A percentile compares a stretch with the other conserved stretches of the same genome.
phyloP scores from a whole-genome alignment of 1,284 basidiomycete species.

The Spongispora temasekensis region DNA sequence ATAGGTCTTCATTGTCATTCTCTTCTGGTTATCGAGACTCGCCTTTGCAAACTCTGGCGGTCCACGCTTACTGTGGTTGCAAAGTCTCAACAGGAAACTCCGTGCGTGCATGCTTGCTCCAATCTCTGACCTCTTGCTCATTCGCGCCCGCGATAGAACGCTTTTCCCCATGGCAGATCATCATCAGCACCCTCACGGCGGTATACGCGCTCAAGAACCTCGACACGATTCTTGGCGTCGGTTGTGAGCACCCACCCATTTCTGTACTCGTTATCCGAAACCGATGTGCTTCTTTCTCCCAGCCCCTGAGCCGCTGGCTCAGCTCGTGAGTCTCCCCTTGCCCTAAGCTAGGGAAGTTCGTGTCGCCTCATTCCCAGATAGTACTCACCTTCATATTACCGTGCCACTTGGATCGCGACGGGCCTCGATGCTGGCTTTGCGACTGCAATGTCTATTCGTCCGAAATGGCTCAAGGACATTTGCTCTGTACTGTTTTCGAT shows the following conservation, averaged over 20 bases:
- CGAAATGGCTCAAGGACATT: conserved; percentile 89
- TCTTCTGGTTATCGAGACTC: conserved; percentile 90
- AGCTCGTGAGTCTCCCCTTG: conserved; percentile 61
- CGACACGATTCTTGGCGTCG: conserved; percentile 85
- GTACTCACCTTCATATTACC: conserved; percentile 93
- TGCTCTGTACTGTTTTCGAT: conserved; percentile 81
- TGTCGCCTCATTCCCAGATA: conserved; percentile 35
- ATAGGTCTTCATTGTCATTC: conserved; percentile 84
- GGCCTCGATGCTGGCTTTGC: conserved; percentile 98
- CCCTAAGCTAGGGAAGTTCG: neutral
- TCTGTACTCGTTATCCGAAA: neutral
- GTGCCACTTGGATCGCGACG: conserved; percentile 94
- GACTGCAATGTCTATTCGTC: conserved; percentile 90
- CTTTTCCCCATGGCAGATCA: conserved; percentile 94
- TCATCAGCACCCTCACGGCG: conserved; percentile 81
- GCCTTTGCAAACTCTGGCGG: conserved; percentile 66
- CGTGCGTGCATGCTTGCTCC: conserved; percentile 44
- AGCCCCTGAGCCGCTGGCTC: conserved; percentile 94
- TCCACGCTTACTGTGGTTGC: conserved; percentile 66
- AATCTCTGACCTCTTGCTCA: neutral
- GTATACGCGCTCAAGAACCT: conserved; percentile 87
- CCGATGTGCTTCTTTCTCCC: conserved; percentile 1
- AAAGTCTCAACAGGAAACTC: conserved; percentile 57
- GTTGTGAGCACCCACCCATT: conserved; percentile 56
- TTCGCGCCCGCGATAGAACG: conserved; percentile 55